These are phyloP conservation scores for Hibiscus syriacus DNA, from an alignment of 345 rosid species.

Conservation along the genomic window DNA sequence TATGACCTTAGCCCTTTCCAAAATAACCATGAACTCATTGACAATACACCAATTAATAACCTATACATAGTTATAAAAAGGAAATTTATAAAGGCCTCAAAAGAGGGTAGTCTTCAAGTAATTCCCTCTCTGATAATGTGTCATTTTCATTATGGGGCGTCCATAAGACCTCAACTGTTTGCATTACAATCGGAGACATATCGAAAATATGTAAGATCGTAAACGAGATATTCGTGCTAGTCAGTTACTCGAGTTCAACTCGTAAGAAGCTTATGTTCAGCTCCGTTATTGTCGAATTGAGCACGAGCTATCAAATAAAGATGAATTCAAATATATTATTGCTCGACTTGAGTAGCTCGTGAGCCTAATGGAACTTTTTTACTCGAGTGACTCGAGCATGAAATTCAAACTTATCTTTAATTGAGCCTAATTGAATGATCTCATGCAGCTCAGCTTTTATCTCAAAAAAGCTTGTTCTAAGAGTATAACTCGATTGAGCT, in stretches of 20 bases:
- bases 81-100: slow-evolving; percentile 60
- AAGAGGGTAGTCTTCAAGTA: slow-evolving; percentile 85
- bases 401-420: no score
- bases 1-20: no score
- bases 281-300: neutral
- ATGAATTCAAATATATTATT: neutral
- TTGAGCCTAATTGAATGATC: neutral
- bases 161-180: slow-evolving; percentile 96
- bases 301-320: neutral
- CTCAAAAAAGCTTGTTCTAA: neutral
- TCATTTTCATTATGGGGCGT: slow-evolving; percentile 86
- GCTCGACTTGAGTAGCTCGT: neutral
- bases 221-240: neutral
- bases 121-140: slow-evolving; percentile 62
- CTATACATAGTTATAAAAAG: slow-evolving; percentile 3
- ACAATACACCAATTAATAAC: no score
- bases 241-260: neutral
- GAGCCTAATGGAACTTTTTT: no score
- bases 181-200: slow-evolving; percentile 19
- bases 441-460: neutral
- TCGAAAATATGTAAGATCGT: no score
- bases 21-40: no score
- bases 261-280: neutral
- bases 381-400: no score
- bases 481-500: neutral